These are phyloP conservation scores for Parachlorella kessleri DNA, from an alignment of 139 green algal species.

Conservation along the genomic window DNA sequence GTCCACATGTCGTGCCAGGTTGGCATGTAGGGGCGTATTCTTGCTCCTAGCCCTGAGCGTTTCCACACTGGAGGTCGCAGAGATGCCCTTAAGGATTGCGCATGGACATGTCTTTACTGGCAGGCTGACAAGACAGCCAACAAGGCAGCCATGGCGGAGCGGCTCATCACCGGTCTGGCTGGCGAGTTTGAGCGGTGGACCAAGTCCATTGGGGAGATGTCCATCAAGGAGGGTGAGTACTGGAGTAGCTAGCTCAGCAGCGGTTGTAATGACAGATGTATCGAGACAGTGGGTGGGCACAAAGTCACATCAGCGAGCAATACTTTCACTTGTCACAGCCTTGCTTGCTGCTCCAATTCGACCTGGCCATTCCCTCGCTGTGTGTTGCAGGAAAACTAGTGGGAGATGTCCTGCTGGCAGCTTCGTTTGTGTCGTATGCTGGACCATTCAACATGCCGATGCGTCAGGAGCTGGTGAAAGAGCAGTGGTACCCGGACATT, in stretches of 20 bases:
- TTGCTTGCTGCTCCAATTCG: too few relatives aligned
- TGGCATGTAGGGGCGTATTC: too few relatives aligned
- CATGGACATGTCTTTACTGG: not conserved
- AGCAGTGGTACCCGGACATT: constrained; percentile 84
- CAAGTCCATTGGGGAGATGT: constrained; percentile 75
- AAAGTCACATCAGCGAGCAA: too few relatives aligned
- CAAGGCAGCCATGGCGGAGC: constrained; percentile 86
- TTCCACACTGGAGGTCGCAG: too few relatives aligned
- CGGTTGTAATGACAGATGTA: too few relatives aligned
- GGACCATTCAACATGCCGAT: constrained; percentile 87
- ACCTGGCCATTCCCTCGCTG: too few relatives aligned
- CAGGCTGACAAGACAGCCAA: constrained; percentile 82
- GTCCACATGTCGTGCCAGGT: too few relatives aligned
- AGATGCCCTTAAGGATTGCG: too few relatives aligned
- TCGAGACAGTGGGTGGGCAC: too few relatives aligned
- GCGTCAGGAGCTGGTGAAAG: constrained; percentile 51
- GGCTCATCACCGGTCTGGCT: constrained; percentile 88
- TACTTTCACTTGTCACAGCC: too few relatives aligned
- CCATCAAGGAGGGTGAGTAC: constrained; percentile 46
- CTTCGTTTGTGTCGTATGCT: constrained; percentile 88
- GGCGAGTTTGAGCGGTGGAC: constrained; percentile 90
- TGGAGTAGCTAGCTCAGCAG: too few relatives aligned
- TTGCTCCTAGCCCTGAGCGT: too few relatives aligned
- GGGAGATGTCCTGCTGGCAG: constrained; percentile 82
- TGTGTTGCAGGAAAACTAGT: constrained; percentile 49